Percentiles rank a stretch among this genome's conserved stretches.
These are phyloP conservation scores for Ceratocystis albifundus DNA, from an alignment of 2,329 filamentous ascomycete genomes.

Conservation along the genomic window DNA sequence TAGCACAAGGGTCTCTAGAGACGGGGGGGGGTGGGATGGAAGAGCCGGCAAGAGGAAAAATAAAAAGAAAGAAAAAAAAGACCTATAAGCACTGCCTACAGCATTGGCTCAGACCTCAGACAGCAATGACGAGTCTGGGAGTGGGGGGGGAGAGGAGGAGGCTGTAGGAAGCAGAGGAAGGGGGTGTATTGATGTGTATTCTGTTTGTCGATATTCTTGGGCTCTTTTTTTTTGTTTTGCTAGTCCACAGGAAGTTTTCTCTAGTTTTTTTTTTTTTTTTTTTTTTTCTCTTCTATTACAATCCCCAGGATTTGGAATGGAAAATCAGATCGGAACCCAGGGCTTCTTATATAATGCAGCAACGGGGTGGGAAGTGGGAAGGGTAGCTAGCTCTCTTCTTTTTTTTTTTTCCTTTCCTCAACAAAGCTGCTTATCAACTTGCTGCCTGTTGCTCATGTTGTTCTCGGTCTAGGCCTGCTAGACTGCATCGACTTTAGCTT, in stretches of 20 bases:
- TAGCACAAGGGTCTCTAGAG: not conserved
- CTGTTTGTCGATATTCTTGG: conserved; percentile 9
- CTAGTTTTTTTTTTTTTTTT: too few species aligned
- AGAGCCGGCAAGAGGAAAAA: not conserved
- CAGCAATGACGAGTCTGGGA: conserved; percentile 3
- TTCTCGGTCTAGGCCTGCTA: not conserved
- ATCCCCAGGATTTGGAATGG: not conserved
- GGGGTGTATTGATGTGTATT: conserved; percentile 4
- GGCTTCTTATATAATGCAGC: conserved; percentile 1
- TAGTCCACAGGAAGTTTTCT: not conserved
- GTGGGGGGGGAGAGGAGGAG: not conserved
- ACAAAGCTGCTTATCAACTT: not conserved
- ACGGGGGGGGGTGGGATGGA: not conserved
- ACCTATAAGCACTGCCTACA: not conserved
- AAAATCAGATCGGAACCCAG: not conserved
- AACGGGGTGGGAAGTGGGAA: not conserved
- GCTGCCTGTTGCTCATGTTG: not conserved
- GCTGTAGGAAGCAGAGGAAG: not conserved
- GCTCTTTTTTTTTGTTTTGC: not conserved
- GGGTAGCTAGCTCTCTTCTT: not conserved
- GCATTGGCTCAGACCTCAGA: conserved; percentile 6
- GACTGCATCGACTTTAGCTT: not conserved
- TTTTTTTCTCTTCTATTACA: not conserved
- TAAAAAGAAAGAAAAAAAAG: too few species aligned
- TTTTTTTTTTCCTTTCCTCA: not conserved